Evolutionary conservation across 768 basidiomycete species (phyloP).

Genomic region (Termitomyces sp.): DNA sequence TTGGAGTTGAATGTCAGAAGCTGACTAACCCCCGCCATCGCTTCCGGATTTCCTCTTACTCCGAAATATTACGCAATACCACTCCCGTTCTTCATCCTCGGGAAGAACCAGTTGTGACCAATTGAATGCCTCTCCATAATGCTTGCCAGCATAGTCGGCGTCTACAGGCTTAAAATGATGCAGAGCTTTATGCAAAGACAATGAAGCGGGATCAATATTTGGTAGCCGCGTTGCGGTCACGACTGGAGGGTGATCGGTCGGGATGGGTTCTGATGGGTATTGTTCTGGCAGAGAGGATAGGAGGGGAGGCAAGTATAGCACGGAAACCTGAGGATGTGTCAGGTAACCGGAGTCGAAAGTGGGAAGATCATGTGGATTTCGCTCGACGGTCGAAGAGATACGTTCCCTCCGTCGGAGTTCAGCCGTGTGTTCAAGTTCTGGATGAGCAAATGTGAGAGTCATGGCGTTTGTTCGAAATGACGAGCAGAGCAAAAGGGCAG

Average conservation of each 20-base stretch:
- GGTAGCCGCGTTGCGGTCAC: constrained; percentile 76
- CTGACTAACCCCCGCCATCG: constrained; percentile 55
- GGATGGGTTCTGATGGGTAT: constrained; percentile 24
- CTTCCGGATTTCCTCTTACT: constrained; percentile 71
- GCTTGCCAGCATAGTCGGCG: constrained; percentile 53
- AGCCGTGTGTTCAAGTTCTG: constrained; percentile 25
- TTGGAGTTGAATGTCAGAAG: not conserved
- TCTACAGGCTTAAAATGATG: constrained; percentile 68
- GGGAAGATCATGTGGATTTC: constrained; percentile 56
- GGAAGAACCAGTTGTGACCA: constrained; percentile 74
- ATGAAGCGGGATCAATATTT: constrained; percentile 78
- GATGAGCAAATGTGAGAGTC: constrained; percentile 25
- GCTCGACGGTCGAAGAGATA: constrained; percentile 11
- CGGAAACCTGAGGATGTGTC: constrained; percentile 35
- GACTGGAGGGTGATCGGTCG: constrained; percentile 37
- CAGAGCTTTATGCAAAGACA: constrained; percentile 83
- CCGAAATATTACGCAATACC: constrained; percentile 92
- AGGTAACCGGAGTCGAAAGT: constrained; percentile 38
- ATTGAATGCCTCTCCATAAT: constrained; percentile 84
- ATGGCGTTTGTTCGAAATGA: constrained; percentile 11
- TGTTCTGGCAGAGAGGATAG: constrained; percentile 68
- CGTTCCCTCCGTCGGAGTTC: constrained; percentile 2
- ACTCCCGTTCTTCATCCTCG: constrained; percentile 71
- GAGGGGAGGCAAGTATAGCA: constrained; percentile 83
- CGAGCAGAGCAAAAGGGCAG: not conserved